Conservation (phyloP, 768 basidiomycete genomes). For the Pluteus cervinus region DNA sequence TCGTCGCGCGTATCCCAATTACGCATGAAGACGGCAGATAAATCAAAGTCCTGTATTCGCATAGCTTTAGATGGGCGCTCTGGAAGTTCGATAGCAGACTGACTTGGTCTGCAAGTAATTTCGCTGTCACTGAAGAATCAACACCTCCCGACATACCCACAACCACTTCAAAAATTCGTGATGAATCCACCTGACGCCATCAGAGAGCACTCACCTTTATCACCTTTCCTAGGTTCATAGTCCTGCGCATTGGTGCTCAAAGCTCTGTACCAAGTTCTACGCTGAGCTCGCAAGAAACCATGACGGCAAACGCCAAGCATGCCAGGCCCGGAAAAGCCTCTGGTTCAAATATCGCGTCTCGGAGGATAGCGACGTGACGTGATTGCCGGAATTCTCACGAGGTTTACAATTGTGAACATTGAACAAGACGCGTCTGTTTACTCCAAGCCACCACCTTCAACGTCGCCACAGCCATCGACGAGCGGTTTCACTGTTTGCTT, state of each 20-base stretch:
- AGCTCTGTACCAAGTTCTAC: background rate
- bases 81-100: constrained; percentile 6
- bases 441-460: too few species aligned
- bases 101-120: constrained; percentile 64
- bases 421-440: too few species aligned
- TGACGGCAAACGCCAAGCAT: constrained; percentile 1
- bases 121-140: constrained; percentile 88
- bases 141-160: constrained; percentile 96
- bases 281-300: too few species aligned
- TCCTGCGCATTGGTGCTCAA: background rate
- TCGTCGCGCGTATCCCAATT: constrained; percentile 94
- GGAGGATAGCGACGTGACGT: too few species aligned
- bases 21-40: constrained; percentile 90
- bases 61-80: background rate
- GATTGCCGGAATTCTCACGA: too few species aligned
- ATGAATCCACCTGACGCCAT: background rate
- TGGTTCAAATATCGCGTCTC: constrained; percentile 7
- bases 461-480: too few species aligned
- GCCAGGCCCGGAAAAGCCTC: constrained; percentile 1
- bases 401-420: too few species aligned
- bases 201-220: constrained; percentile 7
- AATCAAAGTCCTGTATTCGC: constrained; percentile 57
- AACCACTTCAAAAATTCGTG: constrained; percentile 46
- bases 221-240: constrained; percentile 8
- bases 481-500: too few species aligned